Conservation (phyloP, 441 rosid species). For the California macrophylla region DNA sequence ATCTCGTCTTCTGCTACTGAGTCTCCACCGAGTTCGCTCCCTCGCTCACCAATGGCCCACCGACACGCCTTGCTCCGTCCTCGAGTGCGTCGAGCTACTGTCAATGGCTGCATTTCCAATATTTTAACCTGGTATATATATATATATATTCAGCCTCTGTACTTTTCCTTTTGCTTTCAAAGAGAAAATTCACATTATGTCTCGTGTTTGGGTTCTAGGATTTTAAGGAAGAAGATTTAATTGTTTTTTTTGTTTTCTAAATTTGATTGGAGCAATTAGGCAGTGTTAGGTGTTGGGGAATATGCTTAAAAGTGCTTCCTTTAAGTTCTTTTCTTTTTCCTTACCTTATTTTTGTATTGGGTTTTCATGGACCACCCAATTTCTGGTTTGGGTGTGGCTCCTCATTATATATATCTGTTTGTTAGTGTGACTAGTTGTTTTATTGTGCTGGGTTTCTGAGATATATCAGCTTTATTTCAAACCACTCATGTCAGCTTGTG, state of each 20-base stretch:
- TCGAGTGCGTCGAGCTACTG: constrained; percentile 7
- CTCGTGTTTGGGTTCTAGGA: background rate
- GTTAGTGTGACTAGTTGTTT: background rate
- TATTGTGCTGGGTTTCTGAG: background rate
- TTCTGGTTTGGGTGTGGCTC: background rate
- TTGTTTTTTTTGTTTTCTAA: too few species aligned
- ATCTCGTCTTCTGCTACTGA: background rate
- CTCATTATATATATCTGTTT: background rate
- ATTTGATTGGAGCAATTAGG: constrained; percentile 5
- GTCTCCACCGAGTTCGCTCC: background rate
- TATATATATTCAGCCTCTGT: background rate
- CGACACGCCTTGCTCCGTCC: constrained; percentile 19
- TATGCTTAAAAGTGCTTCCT: background rate
- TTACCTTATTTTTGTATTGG: background rate
- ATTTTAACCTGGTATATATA: background rate
- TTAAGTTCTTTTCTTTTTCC: background rate
- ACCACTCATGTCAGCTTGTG: background rate
- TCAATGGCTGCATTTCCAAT: constrained; percentile 21
- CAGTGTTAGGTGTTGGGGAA: constrained; percentile 1
- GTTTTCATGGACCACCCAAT: background rate
- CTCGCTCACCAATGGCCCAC: constrained; percentile 16
- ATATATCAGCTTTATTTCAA: background rate
- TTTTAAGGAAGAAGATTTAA: background rate
- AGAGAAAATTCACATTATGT: background rate
- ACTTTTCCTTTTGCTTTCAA: background rate